These are phyloP conservation scores for Fomitopsis pinicola DNA, from an alignment of 1,284 basidiomycete species.

Conservation along the genomic window DNA sequence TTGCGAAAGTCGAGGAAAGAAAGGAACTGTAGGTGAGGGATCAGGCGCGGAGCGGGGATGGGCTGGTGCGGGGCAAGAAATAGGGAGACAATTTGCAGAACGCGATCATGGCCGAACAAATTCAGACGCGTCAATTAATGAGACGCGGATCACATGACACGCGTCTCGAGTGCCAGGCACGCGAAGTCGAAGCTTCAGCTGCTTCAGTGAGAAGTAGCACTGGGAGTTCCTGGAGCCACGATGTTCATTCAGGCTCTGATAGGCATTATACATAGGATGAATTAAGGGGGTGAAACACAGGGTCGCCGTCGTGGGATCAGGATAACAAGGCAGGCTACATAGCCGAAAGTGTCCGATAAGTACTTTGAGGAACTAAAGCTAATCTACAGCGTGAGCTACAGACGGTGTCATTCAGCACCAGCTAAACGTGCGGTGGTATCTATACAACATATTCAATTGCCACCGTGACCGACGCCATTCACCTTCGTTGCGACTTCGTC, in stretches of 20 bases:
- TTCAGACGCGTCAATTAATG: constrained; percentile 1
- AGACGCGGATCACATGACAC: constrained; percentile 1
- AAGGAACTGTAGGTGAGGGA: neutral
- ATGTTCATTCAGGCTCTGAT: neutral
- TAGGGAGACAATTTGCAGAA: neutral
- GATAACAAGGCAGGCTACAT: neutral
- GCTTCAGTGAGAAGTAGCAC: no score
- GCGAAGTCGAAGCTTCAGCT: neutral
- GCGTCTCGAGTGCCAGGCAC: neutral
- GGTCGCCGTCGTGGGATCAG: no score
- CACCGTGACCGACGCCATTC: constrained; percentile 23
- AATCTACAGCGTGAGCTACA: neutral
- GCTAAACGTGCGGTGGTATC: neutral
- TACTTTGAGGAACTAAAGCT: neutral
- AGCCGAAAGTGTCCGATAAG: neutral
- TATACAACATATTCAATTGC: neutral
- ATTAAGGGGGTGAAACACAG: neutral
- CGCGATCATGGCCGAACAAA: neutral
- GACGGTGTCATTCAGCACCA: neutral
- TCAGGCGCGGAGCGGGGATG: neutral
- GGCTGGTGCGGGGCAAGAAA: neutral
- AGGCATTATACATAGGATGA: neutral
- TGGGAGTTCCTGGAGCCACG: neutral
- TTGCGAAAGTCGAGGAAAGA: neutral
- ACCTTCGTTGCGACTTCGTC: constrained; percentile 21